Conservation (phyloP, 306 rosid species). For the Vigna nakashimae region DNA sequence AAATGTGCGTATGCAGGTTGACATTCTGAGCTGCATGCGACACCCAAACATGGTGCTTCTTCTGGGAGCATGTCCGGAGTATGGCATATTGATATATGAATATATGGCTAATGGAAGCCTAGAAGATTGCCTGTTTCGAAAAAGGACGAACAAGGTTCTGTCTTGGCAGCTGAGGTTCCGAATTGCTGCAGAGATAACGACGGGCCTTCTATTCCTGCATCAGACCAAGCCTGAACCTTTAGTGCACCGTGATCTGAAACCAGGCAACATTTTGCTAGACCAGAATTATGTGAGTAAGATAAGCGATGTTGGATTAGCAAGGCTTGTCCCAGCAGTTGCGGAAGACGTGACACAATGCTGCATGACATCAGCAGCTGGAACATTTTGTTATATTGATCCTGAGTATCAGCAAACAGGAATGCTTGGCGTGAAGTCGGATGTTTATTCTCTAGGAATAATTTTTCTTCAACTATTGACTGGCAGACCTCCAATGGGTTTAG, state of each 20-base stretch:
- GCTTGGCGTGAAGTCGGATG: constrained; percentile 95
- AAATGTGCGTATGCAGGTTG: constrained; percentile 59
- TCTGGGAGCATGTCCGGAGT: constrained; percentile 96
- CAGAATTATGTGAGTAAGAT: constrained; percentile 81
- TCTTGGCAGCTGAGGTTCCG: constrained; percentile 86
- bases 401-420: constrained; percentile 98
- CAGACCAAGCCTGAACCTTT: constrained; percentile 97
- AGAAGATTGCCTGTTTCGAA: constrained; percentile 69
- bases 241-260: constrained; percentile 96
- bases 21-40: constrained; percentile 91
- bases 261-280: constrained; percentile 88
- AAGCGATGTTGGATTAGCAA: constrained; percentile 90
- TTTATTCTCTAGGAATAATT: constrained; percentile 87
- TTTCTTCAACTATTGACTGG: constrained; percentile 81
- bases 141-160: constrained; percentile 48
- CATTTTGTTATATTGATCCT: constrained; percentile 95
- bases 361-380: constrained; percentile 92
- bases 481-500: constrained; percentile 83
- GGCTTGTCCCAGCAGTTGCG: constrained; percentile 85
- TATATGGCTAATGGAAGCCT: constrained; percentile 97
- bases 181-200: constrained; percentile 84
- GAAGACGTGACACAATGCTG: constrained; percentile 82
- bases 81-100: constrained; percentile 81
- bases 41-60: constrained; percentile 99
- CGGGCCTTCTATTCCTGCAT: constrained; percentile 89